Percentiles rank a stretch among this genome's conserved stretches.
Conservation (phyloP, 805 yeast species). For the Pichia scutulata region DNA sequence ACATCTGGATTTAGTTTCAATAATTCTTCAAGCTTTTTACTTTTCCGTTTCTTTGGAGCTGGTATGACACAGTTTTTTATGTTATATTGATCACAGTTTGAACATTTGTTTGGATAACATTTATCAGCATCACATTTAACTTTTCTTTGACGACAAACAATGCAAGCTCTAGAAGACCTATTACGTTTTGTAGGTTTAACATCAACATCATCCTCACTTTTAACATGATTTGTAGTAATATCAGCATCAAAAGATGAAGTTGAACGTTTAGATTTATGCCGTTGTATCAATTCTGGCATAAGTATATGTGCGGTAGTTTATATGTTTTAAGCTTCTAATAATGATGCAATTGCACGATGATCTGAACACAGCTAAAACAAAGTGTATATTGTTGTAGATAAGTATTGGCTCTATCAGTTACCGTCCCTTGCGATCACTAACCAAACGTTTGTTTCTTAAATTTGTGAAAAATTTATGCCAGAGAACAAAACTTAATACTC, state of each 20-base stretch:
- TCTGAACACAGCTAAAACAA: no score
- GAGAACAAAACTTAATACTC: no score
- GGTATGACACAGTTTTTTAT: slow-evolving; percentile 61
- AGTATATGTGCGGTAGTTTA: no score
- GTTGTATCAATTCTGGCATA: no score
- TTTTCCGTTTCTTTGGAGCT: slow-evolving; percentile 29
- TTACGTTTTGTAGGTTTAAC: background rate
- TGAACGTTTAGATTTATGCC: background rate
- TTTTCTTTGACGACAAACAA: slow-evolving; percentile 69
- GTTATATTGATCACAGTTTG: slow-evolving; percentile 66
- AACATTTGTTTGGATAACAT: slow-evolving; percentile 42
- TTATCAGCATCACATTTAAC: slow-evolving; percentile 70
- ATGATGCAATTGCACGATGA: no score
- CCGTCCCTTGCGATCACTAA: no score
- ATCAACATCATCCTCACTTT: background rate
- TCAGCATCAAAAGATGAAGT: background rate
- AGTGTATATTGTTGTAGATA: no score
- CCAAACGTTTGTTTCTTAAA: no score
- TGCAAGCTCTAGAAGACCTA: slow-evolving; percentile 49
- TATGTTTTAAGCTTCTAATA: no score
- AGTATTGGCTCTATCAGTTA: no score
- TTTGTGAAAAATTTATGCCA: no score
- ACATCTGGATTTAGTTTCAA: slow-evolving; percentile 9
- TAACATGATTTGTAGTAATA: background rate
- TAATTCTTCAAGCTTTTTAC: slow-evolving; percentile 19